Conservation (phyloP, 2,329 filamentous ascomycete species). For the Epichloe hybrida region DNA sequence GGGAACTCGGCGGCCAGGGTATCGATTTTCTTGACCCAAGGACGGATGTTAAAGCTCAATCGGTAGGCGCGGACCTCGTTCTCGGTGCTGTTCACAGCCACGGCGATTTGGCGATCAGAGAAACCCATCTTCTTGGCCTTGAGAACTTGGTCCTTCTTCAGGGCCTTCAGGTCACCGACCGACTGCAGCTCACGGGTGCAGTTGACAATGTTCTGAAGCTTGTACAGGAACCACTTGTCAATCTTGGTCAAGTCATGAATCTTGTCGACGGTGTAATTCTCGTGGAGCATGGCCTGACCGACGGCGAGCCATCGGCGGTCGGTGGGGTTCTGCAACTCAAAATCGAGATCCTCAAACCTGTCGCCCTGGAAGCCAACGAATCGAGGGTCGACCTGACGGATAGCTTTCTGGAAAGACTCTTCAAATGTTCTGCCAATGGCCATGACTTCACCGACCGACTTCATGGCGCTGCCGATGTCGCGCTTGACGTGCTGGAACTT, state of each 20-base stretch:
- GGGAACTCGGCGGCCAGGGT: constrained; percentile 95
- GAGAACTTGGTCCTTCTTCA: constrained; percentile 78
- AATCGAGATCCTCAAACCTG: constrained; percentile 86
- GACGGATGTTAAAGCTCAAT: constrained; percentile 75
- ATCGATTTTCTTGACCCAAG: constrained; percentile 98
- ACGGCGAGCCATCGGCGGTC: constrained; percentile 96
- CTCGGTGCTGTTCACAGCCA: constrained; percentile 73
- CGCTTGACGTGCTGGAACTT: constrained; percentile 99
- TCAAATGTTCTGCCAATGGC: constrained; percentile 97
- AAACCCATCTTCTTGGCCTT: constrained; percentile 97
- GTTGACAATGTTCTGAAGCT: constrained; percentile 93
- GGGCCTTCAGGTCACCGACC: constrained; percentile 64
- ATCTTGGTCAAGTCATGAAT: constrained; percentile 95
- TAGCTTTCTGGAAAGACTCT: constrained; percentile 98
- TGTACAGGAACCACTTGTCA: constrained; percentile 98
- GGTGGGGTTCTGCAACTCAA: constrained; percentile 79
- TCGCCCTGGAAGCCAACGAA: constrained; percentile 92
- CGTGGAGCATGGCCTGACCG: constrained; percentile 94
- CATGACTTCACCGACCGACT: constrained; percentile 98
- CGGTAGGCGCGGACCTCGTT: constrained; percentile 78
- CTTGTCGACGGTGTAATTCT: constrained; percentile 84
- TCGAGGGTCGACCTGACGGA: constrained; percentile 86
- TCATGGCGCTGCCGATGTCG: constrained; percentile 96
- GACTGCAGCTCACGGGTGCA: constrained; percentile 76
- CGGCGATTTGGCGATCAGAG: constrained; percentile 89